Evolutionary conservation across 371 early-diverging fungal genomes (phyloP).

Genomic region (Mortierella sp.): DNA sequence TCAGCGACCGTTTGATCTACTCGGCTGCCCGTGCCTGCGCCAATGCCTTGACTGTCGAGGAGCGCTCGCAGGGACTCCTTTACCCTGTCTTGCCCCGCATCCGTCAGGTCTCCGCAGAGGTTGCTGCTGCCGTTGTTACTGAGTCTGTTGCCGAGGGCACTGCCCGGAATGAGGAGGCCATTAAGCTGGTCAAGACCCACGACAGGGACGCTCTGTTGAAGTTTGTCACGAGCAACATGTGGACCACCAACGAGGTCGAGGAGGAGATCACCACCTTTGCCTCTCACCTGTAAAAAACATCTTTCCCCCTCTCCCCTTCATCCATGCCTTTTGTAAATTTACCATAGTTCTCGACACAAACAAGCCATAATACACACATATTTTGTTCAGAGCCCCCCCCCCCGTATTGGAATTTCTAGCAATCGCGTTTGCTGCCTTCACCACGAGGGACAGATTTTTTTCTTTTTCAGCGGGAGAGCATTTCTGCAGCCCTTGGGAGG

Average conservation of each 20-base stretch:
- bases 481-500: constrained; percentile 9
- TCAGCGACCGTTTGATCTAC: constrained; percentile 88
- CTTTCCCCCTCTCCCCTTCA: not conserved
- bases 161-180: constrained; percentile 59
- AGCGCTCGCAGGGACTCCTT: constrained; percentile 73
- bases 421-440: not conserved
- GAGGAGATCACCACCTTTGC: constrained; percentile 40
- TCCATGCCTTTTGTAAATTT: constrained; percentile 9
- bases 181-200: constrained; percentile 49
- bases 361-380: not conserved
- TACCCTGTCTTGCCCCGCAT: constrained; percentile 90
- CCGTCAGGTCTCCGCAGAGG: constrained; percentile 81
- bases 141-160: constrained; percentile 76
- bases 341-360: not conserved
- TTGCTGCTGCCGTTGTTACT: constrained; percentile 82
- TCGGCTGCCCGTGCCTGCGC: constrained; percentile 86
- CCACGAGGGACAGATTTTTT: constrained; percentile 8
- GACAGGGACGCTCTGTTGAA: constrained; percentile 39
- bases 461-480: not conserved
- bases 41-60: constrained; percentile 77
- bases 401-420: constrained; percentile 6
- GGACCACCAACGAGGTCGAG: constrained; percentile 59
- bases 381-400: not conserved
- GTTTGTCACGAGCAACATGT: constrained; percentile 66
- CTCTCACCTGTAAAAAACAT: constrained; percentile 42